Percentiles rank a stretch among this genome's conserved stretches.
Evolutionary conservation across 208 protist species (phyloP).

Genomic region (Acanthamoeba healyi): DNA sequence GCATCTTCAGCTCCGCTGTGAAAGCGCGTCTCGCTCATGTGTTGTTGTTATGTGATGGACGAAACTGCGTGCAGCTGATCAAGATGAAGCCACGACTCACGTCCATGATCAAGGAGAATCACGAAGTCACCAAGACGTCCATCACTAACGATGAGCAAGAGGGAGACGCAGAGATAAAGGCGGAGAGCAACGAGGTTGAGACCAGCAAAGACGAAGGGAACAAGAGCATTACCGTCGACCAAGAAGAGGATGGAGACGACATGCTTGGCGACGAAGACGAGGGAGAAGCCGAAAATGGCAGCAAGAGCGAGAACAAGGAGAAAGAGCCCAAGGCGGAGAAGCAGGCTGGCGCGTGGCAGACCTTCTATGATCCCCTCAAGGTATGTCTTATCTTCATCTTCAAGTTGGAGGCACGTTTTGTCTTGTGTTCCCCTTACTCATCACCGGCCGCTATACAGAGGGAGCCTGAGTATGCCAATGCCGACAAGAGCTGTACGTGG

Average conservation of each 20-base stretch:
- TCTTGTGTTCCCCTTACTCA: too few species aligned
- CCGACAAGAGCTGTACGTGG: conserved; percentile 77
- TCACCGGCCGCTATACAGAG: too few species aligned
- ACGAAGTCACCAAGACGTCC: not conserved
- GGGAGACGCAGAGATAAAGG: not conserved
- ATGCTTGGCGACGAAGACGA: conserved; percentile 73
- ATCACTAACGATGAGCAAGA: not conserved
- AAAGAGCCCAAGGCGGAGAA: conserved; percentile 1
- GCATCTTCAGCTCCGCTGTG: too few species aligned
- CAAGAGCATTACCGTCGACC: not conserved
- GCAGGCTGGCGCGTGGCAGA: conserved; percentile 14
- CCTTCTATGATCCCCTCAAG: conserved; percentile 33
- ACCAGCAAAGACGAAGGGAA: not conserved
- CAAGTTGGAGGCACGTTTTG: too few species aligned
- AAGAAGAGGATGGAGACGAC: not conserved
- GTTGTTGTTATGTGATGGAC: not conserved
- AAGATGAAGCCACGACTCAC: conserved; percentile 62
- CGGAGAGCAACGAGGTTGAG: not conserved
- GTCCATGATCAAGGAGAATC: conserved; percentile 8
- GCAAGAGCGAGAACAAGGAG: not conserved
- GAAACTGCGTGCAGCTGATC: conserved; percentile 69
- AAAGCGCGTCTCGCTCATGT: too few species aligned
- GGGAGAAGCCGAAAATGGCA: not conserved
- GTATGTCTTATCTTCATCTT: too few species aligned
- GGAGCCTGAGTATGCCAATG: conserved; percentile 79